These are phyloP conservation scores for Solanum aculeatissimum DNA, from an alignment of 305 asterid species.

Conservation along the genomic window DNA sequence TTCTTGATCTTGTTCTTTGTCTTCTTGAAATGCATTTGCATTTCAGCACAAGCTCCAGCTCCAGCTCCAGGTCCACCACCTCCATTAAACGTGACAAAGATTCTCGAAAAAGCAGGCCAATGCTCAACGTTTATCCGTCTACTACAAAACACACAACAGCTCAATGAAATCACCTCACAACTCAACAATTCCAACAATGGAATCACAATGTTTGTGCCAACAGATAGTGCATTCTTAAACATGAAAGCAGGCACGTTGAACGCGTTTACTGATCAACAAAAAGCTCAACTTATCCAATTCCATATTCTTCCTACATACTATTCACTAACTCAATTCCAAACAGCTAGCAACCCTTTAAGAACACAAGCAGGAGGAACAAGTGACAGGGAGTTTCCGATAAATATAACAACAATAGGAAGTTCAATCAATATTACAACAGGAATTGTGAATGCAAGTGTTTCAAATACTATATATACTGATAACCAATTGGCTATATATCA, in stretches of 20 bases:
- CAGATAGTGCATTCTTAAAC: slow-evolving; percentile 35
- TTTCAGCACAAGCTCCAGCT: slow-evolving; percentile 29
- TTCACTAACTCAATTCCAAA: slow-evolving; percentile 40
- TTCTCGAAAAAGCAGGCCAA: slow-evolving; percentile 38
- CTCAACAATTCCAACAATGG: slow-evolving; percentile 45
- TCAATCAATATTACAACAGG: slow-evolving; percentile 50
- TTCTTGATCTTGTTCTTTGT: slow-evolving; percentile 11
- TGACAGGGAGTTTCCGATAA: slow-evolving; percentile 36
- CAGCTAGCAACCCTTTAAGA: slow-evolving; percentile 47
- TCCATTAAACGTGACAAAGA: slow-evolving; percentile 28
- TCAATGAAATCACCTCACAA: slow-evolving; percentile 23
- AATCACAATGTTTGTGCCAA: slow-evolving; percentile 44
- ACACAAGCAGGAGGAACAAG: slow-evolving; percentile 51
- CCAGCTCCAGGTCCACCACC: slow-evolving; percentile 25
- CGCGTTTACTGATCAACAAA: slow-evolving; percentile 34
- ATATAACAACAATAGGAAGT: slow-evolving; percentile 34
- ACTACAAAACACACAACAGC: slow-evolving; percentile 26
- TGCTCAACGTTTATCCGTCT: slow-evolving; percentile 27
- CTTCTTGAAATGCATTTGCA: slow-evolving; percentile 1
- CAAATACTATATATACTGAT: slow-evolving; percentile 29
- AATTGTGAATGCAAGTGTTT: slow-evolving; percentile 32
- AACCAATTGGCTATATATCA: slow-evolving; percentile 46
- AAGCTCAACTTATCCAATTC: slow-evolving; percentile 43
- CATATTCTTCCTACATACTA: slow-evolving; percentile 39
- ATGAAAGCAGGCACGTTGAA: slow-evolving; percentile 43